A percentile compares a stretch with the other conserved stretches of the same genome.
phyloP scores from a whole-genome alignment of 2,329 filamentous ascomycete genomes.

The Verticillium nonalfalfae region DNA sequence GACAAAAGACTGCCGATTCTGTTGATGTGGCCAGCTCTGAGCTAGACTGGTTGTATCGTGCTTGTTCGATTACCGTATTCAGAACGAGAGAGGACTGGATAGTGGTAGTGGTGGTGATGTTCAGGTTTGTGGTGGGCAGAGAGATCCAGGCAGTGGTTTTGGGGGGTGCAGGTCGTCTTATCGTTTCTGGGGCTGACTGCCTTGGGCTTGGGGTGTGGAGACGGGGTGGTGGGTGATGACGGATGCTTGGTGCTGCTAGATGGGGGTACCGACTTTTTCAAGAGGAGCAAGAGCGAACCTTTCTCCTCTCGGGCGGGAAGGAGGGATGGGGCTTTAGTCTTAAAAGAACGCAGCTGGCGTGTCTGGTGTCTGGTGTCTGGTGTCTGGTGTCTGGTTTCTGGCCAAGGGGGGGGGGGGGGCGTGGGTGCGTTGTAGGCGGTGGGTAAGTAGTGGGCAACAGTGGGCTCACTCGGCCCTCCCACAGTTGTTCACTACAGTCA shows the following conservation, averaged over 20 bases:
- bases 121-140: slow-evolving; percentile 1
- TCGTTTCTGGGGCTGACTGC: slow-evolving; percentile 4
- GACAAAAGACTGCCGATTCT: neutral
- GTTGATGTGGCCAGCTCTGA: neutral
- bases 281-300: slow-evolving; percentile 6
- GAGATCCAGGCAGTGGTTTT: slow-evolving; percentile 3
- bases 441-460: neutral
- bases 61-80: neutral
- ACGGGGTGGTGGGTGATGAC: slow-evolving; percentile 7
- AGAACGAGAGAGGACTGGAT: neutral
- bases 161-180: neutral
- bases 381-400: too few relatives aligned
- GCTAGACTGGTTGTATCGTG: neutral
- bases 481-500: neutral
- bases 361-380: neutral
- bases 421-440: neutral
- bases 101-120: neutral
- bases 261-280: slow-evolving; percentile 8
- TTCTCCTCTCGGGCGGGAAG: slow-evolving; percentile 1
- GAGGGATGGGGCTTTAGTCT: slow-evolving; percentile 10
- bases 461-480: neutral
- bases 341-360: slow-evolving; percentile 6
- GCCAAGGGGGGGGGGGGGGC: neutral
- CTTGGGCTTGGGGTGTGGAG: slow-evolving; percentile 4
- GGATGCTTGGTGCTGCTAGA: slow-evolving; percentile 4